Evolutionary conservation across 495 filamentous ascomycete genomes (phyloP).

Genomic region (Chaetomium cochliodes): DNA sequence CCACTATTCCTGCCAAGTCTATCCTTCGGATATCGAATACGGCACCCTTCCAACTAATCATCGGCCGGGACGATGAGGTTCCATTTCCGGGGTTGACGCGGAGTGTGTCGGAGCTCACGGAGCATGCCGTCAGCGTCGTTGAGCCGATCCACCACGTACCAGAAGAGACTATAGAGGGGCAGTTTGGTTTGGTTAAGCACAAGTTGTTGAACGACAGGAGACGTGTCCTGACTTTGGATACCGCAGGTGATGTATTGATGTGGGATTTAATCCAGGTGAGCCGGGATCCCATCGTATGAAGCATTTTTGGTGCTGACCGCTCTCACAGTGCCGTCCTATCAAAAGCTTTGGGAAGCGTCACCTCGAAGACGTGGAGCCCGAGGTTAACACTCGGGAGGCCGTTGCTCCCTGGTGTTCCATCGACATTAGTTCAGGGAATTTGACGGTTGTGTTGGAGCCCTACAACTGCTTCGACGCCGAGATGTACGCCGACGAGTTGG

Average conservation of each 20-base stretch:
- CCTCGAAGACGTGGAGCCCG: constrained; percentile 84
- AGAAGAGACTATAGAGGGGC: constrained; percentile 86
- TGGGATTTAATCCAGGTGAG: constrained; percentile 86
- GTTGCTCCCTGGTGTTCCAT: constrained; percentile 95
- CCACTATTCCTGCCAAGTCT: constrained; percentile 72
- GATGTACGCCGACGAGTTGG: constrained; percentile 87
- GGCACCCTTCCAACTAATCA: constrained; percentile 62
- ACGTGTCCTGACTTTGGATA: constrained; percentile 86
- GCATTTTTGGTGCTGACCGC: constrained; percentile 14
- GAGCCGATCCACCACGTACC: constrained; percentile 73
- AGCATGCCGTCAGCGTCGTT: constrained; percentile 55
- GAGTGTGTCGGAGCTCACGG: constrained; percentile 62
- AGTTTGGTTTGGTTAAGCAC: constrained; percentile 93
- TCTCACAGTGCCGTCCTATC: constrained; percentile 70
- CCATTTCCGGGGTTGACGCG: constrained; percentile 48
- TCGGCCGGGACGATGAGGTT: constrained; percentile 41
- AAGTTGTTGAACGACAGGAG: constrained; percentile 87
- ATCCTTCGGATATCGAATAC: constrained; percentile 80
- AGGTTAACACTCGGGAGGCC: constrained; percentile 83
- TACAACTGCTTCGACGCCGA: constrained; percentile 98
- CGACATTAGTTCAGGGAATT: constrained; percentile 84
- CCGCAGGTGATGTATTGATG: constrained; percentile 90
- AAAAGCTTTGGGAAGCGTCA: constrained; percentile 88
- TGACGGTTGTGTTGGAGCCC: constrained; percentile 88
- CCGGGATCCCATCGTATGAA: constrained; percentile 5